Evolutionary conservation across 495 filamentous ascomycete genomes (phyloP), one percentile per base, ranked within the genome.

Genomic region (Podospora conica): DNA sequence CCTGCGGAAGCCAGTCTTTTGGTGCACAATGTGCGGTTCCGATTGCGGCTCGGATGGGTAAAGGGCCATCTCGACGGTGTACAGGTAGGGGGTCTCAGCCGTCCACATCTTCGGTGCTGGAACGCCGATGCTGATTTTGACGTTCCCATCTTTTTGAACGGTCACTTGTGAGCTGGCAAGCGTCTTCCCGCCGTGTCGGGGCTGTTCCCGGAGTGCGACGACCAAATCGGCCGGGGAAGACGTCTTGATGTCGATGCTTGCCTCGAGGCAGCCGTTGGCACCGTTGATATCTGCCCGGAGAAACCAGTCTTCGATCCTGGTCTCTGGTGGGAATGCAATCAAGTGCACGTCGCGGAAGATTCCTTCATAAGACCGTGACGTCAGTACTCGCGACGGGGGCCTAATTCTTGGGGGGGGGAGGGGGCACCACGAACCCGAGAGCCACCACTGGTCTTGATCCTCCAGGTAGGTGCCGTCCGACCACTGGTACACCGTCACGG

Each of bases 271-370:
- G 3, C 83, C 88, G 65, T 88, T 62, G 59, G 79, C 69, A 12
- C 70, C 67, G 65, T 90, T 85, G 10, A 91, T 73, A 31, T 82
- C 74, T 1, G 84, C 85, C 23, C 79, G 73, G 15, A 87, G 74
- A 60, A 82, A 81, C 59, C 86, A 82, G 64, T 90, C 86, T 61
- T 89, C 83, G 48, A 91, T 81, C 5, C 82, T 78, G 20, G 75
- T 77, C 7, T 74, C 65, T 1, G 72, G 70, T 2, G 84, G 84
- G 55, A 90, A 85, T 0, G 77, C 78, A 53, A 90, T 69, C 23
- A 91, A 79, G 22, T 80, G 79, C 6, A 91, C 88, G 65, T 90
- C 88, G 2, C 88, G 83, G 67, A 87, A 91, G 29, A 88, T 88
- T 2, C 86, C 85, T 73, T 24, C 0, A 58, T 5, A n/a, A 75